Conservation (phyloP, 768 basidiomycete genomes). For the Lactarius psammicola region DNA sequence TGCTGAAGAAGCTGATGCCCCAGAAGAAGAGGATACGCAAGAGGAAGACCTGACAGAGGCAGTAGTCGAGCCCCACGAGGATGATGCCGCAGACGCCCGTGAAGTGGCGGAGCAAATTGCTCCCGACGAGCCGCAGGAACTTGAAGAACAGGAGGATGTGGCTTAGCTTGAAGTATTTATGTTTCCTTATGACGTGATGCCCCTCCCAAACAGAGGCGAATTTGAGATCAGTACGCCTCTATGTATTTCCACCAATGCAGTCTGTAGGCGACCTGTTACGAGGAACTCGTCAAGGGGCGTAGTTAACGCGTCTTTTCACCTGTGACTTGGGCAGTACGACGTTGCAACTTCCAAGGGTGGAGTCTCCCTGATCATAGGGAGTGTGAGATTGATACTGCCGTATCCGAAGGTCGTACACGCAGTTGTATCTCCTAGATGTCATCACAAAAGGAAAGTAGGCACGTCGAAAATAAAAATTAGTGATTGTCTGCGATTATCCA, state of each 20-base stretch:
- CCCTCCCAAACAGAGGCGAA: neutral
- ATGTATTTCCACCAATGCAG: constrained; percentile 6
- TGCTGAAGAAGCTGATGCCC: constrained; percentile 11
- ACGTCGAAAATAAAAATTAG: neutral
- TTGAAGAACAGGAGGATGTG: neutral
- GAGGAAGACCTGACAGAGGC: constrained; percentile 28
- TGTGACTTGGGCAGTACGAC: neutral
- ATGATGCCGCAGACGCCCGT: constrained; percentile 18
- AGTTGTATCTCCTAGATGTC: neutral
- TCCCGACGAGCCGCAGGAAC: constrained; percentile 10
- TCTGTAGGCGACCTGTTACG: neutral
- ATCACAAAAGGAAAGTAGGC: neutral
- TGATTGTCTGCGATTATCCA: too few relatives aligned
- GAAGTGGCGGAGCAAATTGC: constrained; percentile 24
- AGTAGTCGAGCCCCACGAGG: constrained; percentile 16
- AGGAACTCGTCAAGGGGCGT: neutral
- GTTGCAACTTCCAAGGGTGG: neutral
- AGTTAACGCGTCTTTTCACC: neutral
- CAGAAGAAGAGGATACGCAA: constrained; percentile 24
- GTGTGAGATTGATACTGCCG: too few relatives aligned
- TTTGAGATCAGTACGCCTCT: neutral
- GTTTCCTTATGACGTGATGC: constrained; percentile 18
- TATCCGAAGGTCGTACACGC: neutral
- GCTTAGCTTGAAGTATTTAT: constrained; percentile 21
- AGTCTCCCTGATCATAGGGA: neutral